A percentile compares a stretch with the other conserved stretches of the same genome.
These are phyloP conservation scores for Epichloe bromicola DNA, from an alignment of 2,329 filamentous ascomycete species.

Conservation along the genomic window DNA sequence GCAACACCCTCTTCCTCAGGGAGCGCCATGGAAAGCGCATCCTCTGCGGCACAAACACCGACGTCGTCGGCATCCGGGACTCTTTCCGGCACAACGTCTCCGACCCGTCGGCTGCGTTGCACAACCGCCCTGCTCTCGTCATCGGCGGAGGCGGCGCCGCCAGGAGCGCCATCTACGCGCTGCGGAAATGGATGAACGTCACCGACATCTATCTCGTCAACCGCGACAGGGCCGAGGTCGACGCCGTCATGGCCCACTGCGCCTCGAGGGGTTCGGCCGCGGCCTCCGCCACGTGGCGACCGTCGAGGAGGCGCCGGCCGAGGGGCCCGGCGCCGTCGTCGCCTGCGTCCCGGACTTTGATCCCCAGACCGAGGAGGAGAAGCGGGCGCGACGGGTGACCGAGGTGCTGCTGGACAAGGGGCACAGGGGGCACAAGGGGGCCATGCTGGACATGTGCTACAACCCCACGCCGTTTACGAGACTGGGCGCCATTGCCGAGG, in stretches of 20 bases:
- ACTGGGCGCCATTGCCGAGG: conserved; percentile 47
- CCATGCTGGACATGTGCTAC: conserved; percentile 74
- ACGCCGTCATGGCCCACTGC: conserved; percentile 53
- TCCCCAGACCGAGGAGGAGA: conserved; percentile 52
- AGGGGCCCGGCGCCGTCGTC: conserved; percentile 53
- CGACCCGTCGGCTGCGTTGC: conserved; percentile 32
- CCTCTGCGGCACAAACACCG: conserved; percentile 67
- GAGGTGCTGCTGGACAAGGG: conserved; percentile 33
- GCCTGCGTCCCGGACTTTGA: conserved; percentile 65
- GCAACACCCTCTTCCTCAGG: conserved; percentile 65
- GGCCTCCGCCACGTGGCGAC: conserved; percentile 48
- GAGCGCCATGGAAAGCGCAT: conserved; percentile 33
- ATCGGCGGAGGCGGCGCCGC: conserved; percentile 69
- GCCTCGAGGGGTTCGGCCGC: conserved; percentile 43
- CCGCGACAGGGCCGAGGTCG: conserved; percentile 54
- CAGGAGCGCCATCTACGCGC: conserved; percentile 63
- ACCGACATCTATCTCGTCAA: conserved; percentile 66
- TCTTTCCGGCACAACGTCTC: conserved; percentile 48
- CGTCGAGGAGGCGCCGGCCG: conserved; percentile 46
- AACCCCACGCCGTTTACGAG: conserved; percentile 59
- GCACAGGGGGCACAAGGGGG: conserved; percentile 48
- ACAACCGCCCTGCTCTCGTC: conserved; percentile 53
- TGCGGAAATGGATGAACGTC: conserved; percentile 56
- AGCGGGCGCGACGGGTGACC: conserved; percentile 41
- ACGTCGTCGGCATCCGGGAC: conserved; percentile 66